phyloP scores from a whole-genome alignment of 306 rosid genomes.

The Abrus precatorius region DNA sequence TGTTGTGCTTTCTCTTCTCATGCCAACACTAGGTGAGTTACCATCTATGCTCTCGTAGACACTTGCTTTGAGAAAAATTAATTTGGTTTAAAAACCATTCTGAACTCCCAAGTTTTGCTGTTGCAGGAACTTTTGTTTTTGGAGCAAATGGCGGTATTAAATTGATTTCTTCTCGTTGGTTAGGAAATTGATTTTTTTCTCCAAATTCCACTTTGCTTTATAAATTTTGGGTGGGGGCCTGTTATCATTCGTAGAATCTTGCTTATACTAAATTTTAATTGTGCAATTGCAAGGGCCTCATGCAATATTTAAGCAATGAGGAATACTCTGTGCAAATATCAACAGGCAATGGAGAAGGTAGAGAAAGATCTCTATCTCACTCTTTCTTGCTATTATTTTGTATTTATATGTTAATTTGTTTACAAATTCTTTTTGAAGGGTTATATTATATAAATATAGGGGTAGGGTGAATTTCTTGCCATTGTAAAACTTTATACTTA shows the following conservation, averaged over 20 bases:
- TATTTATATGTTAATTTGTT: neutral
- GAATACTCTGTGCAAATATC: neutral
- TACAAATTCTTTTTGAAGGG: too few relatives aligned
- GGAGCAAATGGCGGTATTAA: slow-evolving; percentile 50
- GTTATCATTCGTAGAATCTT: too few relatives aligned
- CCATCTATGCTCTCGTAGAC: neutral
- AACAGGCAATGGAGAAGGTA: slow-evolving; percentile 9
- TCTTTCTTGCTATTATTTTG: neutral
- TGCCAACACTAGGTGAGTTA: slow-evolving; percentile 85
- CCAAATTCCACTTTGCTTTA: slow-evolving; percentile 16
- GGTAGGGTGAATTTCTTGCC: too few relatives aligned
- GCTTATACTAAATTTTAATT: too few relatives aligned
- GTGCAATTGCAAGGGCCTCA: too few relatives aligned
- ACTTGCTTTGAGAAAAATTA: neutral
- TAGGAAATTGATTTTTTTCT: neutral
- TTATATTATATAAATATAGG: too few relatives aligned
- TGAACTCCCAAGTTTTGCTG: slow-evolving; percentile 26
- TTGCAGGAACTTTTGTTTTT: slow-evolving; percentile 76
- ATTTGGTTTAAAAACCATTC: slow-evolving; percentile 31
- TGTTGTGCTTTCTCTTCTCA: slow-evolving; percentile 63
- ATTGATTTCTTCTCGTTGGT: slow-evolving; percentile 21
- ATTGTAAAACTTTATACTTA: too few relatives aligned
- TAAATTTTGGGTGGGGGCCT: neutral
- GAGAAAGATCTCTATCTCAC: neutral
- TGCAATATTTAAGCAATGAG: neutral